Conservation (phyloP, 2,329 filamentous ascomycete genomes). For the Pseudocercospora crystallina region DNA sequence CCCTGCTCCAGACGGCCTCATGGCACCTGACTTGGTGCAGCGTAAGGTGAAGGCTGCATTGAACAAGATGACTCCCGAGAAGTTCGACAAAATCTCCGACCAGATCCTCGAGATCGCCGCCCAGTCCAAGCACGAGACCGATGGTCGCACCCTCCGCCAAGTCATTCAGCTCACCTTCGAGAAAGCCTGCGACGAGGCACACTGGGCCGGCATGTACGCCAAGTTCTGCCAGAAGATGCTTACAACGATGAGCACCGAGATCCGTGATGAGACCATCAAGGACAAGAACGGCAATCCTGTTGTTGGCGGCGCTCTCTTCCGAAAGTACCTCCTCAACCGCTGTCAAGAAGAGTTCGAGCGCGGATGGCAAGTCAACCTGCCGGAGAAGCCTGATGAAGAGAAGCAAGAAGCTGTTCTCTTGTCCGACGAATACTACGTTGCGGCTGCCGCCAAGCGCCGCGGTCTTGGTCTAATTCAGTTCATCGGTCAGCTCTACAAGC, state of each 20-base stretch:
- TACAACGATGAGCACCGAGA: constrained; percentile 89
- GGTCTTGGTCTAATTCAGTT: constrained; percentile 98
- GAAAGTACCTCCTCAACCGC: constrained; percentile 96
- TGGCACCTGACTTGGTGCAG: constrained; percentile 92
- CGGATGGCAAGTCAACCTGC: constrained; percentile 89
- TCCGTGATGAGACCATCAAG: constrained; percentile 90
- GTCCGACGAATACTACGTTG: constrained; percentile 94
- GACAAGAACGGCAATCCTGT: constrained; percentile 89
- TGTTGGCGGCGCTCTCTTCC: constrained; percentile 89
- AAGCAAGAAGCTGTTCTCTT: constrained; percentile 75
- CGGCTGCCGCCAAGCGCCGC: constrained; percentile 90
- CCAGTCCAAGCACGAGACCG: constrained; percentile 92
- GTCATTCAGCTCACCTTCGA: constrained; percentile 99
- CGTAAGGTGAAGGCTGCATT: constrained; percentile 97
- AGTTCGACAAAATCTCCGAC: constrained; percentile 92
- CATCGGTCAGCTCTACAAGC: constrained; percentile 98
- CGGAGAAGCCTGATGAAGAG: constrained; percentile 71
- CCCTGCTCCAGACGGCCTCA: constrained; percentile 54
- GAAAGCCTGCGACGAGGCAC: constrained; percentile 96
- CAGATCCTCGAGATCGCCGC: constrained; percentile 90
- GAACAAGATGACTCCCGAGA: constrained; percentile 99
- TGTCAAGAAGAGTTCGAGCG: constrained; percentile 99
- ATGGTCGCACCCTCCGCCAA: constrained; percentile 91
- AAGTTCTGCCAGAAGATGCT: constrained; percentile 98
- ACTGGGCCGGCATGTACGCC: constrained; percentile 99